Base-by-base conservation (phyloP, 2,329 filamentous ascomycete genomes). In the Exophiala mesophila region DNA sequence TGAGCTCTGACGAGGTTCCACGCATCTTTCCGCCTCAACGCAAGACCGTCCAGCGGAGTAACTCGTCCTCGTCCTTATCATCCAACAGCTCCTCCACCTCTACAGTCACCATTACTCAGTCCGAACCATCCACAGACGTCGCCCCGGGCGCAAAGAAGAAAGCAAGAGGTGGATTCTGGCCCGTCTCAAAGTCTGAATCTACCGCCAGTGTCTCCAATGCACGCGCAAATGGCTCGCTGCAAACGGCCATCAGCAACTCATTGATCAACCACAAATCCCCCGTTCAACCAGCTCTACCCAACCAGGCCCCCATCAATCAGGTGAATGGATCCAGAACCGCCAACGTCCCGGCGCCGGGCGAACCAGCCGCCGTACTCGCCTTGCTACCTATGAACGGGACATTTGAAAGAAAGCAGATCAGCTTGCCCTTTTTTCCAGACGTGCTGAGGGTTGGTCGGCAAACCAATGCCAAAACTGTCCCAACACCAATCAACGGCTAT, bases 331-430 rank as follows among this genome's bases (percentile, higher is more conserved):
- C 41, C n/a, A 63, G 70, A 53, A 44, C 63, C 53, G 50, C 65
- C 18, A 61, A 61, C 47, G 59, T 73, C 38, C 68, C 71, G 50
- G 57, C 55, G 19, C 63, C 71, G 23, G 58, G 63, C 13, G 79
- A 83, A 43, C 77, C 78, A 4, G 80, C 85, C 39, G 87, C 88
- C 1, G 82, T 96, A 16, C 76, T 96, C 30, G 88, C 88, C 49
- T 77, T 98, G 4, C 69, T 90, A 4, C 94, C 92, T 1, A 80
- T 97, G 58, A 98, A 98, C 60, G 87, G 88, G 45, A 97, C 90
- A 1, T 98, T 98, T 61, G 92, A 97, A 64, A 83, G 88, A 58
- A 98, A 98, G 68, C 92, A 89, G 31, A 97, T 98, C 56, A 86
- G 78, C 23, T 87, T 98, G 2, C 92, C 92, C 0, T 95, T 85